Evolutionary conservation across 257 asterid species (phyloP), one percentile per base, ranked within the genome.

Genomic region (Voacanga thouarsii): DNA sequence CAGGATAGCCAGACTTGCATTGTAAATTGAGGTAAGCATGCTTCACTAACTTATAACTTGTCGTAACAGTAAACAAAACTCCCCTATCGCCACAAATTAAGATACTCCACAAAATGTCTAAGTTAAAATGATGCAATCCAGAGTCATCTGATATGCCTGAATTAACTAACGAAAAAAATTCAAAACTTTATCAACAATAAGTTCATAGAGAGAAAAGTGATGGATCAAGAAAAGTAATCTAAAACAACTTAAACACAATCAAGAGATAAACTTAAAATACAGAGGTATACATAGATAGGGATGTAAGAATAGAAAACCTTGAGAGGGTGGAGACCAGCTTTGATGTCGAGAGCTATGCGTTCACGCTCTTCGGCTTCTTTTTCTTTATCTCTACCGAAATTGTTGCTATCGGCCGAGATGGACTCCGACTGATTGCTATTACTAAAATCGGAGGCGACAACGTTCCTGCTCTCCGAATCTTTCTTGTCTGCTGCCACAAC

Each of bases 271-370:
- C 41, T n/a, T 7, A 23, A 59, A 59, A 59, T 24, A 15, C 5
- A 60, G 12, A 21, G 1, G 19, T 18, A 6, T 3, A 55, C 61
- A 19, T 7, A 21, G 61, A 55, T 55, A 44, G 60, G 24, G 44
- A 61, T 64, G 71, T 14, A 57, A 53, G 21, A 75, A 74, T 51
- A 49, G 16, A 66, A 80, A 75, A 94, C 99, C 89, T 84, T 92
- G 82, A 95, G 99, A 71, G 99, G 98, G 74, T 95, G 97, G 73
- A 94, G 89, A 41, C 97, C 96, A 73, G 97, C 92, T 86, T 91
- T 94, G 80, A 91, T 96, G 76, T 93, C 97, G 78, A 85, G 87
- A 64, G 90, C 82, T 12, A 88, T 82, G 82, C 97, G 97, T 26
- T 91, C 93, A 66, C 85, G 86, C 18, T 87, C 93, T 67, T 89